Percentiles rank a stretch among this genome's conserved stretches.
phyloP scores from a whole-genome alignment of 208 protist species.

The Balamuthia mandrillaris region DNA sequence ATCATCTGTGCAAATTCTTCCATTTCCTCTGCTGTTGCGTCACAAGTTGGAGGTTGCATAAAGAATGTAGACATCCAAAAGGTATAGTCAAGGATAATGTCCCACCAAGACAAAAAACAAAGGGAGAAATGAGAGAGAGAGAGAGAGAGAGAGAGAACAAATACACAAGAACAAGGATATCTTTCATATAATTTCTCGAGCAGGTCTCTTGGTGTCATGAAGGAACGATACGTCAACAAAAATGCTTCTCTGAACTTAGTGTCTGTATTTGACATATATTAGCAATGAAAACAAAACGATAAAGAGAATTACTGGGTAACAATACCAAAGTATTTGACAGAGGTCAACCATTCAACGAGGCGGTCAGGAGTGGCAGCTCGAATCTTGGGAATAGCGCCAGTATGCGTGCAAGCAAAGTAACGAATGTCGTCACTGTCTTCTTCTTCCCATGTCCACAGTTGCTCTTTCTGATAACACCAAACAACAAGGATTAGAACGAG shows the following conservation, averaged over 20 bases:
- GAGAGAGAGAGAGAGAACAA: background rate
- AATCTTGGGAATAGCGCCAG: background rate
- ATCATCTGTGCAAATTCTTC: too few relatives aligned
- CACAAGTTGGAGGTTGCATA: too few relatives aligned
- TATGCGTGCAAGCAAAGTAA: background rate
- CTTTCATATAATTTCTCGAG: background rate
- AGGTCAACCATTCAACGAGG: slow-evolving; percentile 16
- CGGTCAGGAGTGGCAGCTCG: background rate
- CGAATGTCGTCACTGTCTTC: slow-evolving; percentile 9
- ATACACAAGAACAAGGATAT: background rate
- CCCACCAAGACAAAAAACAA: too few relatives aligned
- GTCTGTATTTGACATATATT: background rate
- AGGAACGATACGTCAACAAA: slow-evolving; percentile 25
- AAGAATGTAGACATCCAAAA: too few relatives aligned
- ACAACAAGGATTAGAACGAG: too few relatives aligned
- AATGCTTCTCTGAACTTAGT: slow-evolving; percentile 29
- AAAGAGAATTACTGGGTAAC: background rate
- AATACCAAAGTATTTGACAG: slow-evolving; percentile 15
- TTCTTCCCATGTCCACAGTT: too few relatives aligned
- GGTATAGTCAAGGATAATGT: too few relatives aligned
- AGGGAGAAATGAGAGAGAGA: background rate
- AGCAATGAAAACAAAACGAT: background rate
- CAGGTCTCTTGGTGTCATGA: slow-evolving; percentile 33
- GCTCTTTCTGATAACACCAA: too few relatives aligned
- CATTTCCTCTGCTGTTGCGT: too few relatives aligned